phyloP scores from a whole-genome alignment of 495 filamentous ascomycete genomes.

The Xylaria palmicola region DNA sequence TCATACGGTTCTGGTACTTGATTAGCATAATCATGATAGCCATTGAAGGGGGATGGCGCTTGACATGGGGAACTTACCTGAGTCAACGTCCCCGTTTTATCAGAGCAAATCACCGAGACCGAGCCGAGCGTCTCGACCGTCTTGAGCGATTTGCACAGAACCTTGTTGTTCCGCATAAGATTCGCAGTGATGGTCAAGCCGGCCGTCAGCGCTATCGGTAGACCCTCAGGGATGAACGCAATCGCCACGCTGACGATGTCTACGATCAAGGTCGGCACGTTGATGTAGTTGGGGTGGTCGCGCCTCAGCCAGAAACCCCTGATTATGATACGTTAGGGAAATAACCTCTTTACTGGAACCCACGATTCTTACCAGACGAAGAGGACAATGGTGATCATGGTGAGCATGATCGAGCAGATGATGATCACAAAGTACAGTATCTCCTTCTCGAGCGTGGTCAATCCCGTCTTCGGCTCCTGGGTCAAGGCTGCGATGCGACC shows the following conservation, averaged over 20 bases:
- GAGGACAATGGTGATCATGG: conserved; percentile 56
- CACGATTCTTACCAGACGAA: conserved; percentile 51
- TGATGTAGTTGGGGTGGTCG: conserved; percentile 63
- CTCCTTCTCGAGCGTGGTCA: conserved; percentile 67
- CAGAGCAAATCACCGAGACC: conserved; percentile 66
- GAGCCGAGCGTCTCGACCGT: conserved; percentile 69
- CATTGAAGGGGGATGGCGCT: background rate
- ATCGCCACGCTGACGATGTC: conserved; percentile 66
- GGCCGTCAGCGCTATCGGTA: conserved; percentile 67
- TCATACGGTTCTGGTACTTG: conserved; percentile 55
- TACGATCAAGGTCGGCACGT: conserved; percentile 64
- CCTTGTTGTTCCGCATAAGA: conserved; percentile 61
- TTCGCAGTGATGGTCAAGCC: conserved; percentile 56
- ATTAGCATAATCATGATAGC: background rate
- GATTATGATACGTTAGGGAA: conserved; percentile 3
- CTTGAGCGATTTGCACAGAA: conserved; percentile 64
- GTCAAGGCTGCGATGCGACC: conserved; percentile 69
- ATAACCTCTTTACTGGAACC: background rate
- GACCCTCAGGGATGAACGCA: conserved; percentile 71
- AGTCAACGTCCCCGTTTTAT: conserved; percentile 70
- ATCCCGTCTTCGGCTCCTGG: conserved; percentile 56
- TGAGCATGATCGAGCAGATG: conserved; percentile 57
- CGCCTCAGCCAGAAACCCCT: conserved; percentile 65
- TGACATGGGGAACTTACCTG: conserved; percentile 34
- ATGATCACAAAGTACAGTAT: conserved; percentile 65